Evolutionary conservation across 129 eudicot species (phyloP).

Genomic region (Lactuca saligna): DNA sequence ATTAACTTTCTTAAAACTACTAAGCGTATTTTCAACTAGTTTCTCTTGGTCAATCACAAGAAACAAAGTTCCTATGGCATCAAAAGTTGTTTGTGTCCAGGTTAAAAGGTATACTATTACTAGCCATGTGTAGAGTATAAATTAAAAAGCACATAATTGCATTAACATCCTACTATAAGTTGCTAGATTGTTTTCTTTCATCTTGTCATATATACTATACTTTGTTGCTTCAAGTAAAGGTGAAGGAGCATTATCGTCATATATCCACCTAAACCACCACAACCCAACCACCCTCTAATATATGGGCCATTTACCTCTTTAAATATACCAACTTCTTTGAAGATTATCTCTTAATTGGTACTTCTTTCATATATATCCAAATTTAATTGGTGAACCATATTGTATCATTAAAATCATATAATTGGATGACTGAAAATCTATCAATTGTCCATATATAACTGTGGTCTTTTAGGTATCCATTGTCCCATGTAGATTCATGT

Average conservation of each 20-base stretch:
- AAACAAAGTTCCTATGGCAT: neutral
- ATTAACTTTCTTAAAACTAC: neutral
- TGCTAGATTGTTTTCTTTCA: conserved; percentile 11
- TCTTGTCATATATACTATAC: conserved; percentile 2
- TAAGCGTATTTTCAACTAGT: neutral
- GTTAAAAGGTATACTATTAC: conserved; percentile 8
- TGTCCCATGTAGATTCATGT: neutral
- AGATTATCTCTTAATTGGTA: neutral
- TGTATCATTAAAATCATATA: neutral
- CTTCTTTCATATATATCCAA: conserved; percentile 6
- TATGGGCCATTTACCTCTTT: conserved; percentile 20
- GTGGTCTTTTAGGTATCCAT: neutral
- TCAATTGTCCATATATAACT: neutral
- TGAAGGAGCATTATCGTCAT: conserved; percentile 18
- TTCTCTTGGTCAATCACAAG: neutral
- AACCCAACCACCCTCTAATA: conserved; percentile 26
- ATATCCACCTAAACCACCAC: conserved; percentile 38
- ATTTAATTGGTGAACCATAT: conserved; percentile 1
- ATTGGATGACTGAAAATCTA: neutral
- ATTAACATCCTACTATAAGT: conserved; percentile 1
- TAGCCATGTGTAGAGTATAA: conserved; percentile 6
- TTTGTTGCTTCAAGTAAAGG: conserved; percentile 6
- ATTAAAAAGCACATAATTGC: conserved; percentile 1
- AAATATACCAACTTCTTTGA: conserved; percentile 3
- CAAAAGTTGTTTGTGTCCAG: neutral